Base-by-base conservation (phyloP, 805 yeast genomes). In the Hanseniaspora jakobsenii region DNA sequence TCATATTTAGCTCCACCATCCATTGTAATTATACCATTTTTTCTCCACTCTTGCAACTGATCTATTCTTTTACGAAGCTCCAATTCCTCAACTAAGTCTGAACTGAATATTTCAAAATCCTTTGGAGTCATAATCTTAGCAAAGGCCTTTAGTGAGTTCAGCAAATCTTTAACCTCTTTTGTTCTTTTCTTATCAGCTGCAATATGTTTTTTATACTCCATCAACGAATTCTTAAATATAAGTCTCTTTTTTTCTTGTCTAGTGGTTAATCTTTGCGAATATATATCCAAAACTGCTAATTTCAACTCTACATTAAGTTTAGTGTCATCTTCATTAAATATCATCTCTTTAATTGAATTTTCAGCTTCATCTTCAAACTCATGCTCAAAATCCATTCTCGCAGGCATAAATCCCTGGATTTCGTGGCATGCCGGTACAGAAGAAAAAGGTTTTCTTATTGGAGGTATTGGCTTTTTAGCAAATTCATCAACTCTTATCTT, bases 311-410 rank as follows among this genome's bases (percentile, higher is more conserved):
- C 81, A 58, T 91, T 98, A 32, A 79, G 77, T 18, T 80, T 76
- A 44, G 78, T 77, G 55, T 91, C 99, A 51, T 89, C 97, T 0
- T 89, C 83, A 54, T 91, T 97, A 56, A 93, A 91, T 2, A 80
- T 73, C 94, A 91, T 84, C 59, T 91, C 98, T 57, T 91, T 91
- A 16, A 91, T 84, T 0, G 91, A 78, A 46, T 80, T 70, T 62
- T 91, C 99, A 0, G 98, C 97, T 46, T 91, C 99, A 55, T 91
- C 91, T 59, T 91, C 98, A 31, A 82, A 86, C 60, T 91, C 99
- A 48, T 80, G 84, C 55, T 91, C 99, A 60, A 91, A 91, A 61
- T 91, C 99, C 49, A 91, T 66, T 56, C 99, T 75, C 34, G 97
- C 99, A 31, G 99, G 99, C 99, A 91, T 91, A 59, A 78, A 91